Conservation (phyloP, 345 rosid genomes). For the Cochlearia excelsa region DNA sequence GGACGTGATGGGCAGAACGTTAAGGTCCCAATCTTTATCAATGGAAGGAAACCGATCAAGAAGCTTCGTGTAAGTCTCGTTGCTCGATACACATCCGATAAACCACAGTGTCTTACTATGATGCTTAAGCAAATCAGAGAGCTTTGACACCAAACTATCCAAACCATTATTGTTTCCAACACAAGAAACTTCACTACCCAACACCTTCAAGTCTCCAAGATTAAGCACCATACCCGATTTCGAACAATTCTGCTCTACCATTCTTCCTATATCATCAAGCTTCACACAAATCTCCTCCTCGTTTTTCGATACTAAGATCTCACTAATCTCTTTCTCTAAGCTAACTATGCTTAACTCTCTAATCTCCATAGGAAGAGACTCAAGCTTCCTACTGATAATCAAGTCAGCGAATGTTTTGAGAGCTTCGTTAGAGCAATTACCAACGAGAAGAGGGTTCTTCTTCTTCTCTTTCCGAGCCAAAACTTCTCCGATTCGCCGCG, state of each 20-base stretch:
- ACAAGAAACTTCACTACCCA: slow-evolving; percentile 26
- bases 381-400: slow-evolving; percentile 36
- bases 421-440: slow-evolving; percentile 45
- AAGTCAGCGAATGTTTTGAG: slow-evolving; percentile 41
- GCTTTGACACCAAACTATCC: slow-evolving; percentile 31
- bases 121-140: slow-evolving; percentile 42
- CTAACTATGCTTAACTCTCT: slow-evolving; percentile 38
- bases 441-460: slow-evolving; percentile 54
- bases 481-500: slow-evolving; percentile 45
- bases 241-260: slow-evolving; percentile 28
- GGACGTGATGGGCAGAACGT: slow-evolving; percentile 53
- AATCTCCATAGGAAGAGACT: slow-evolving; percentile 40
- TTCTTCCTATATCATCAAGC: slow-evolving; percentile 36
- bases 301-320: slow-evolving; percentile 28
- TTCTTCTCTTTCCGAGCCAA: slow-evolving; percentile 37
- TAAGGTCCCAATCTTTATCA: slow-evolving; percentile 64
- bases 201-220: slow-evolving; percentile 51
- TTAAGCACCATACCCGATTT: slow-evolving; percentile 47
- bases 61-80: slow-evolving; percentile 52
- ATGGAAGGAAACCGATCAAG: slow-evolving; percentile 44
- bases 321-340: slow-evolving; percentile 44
- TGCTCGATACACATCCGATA: slow-evolving; percentile 44
- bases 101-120: slow-evolving; percentile 49
- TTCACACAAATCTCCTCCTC: slow-evolving; percentile 32
- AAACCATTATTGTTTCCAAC: slow-evolving; percentile 3